phyloP scores from a whole-genome alignment of 345 rosid species.

The Lepidium didymum region DNA sequence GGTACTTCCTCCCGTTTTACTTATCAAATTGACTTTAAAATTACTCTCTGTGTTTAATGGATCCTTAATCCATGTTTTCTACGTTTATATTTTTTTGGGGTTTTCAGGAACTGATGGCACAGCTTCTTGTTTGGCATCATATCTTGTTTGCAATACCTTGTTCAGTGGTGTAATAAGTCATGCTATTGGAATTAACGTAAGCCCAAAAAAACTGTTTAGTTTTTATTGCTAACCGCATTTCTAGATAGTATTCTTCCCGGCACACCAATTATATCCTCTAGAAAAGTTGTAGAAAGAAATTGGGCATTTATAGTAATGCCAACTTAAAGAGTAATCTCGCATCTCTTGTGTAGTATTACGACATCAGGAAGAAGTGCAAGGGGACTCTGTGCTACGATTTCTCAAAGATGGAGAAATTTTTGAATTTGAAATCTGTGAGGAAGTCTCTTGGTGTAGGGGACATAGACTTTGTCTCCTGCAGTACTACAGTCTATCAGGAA shows the following conservation, averaged over 20 bases:
- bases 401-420: slow-evolving; percentile 93
- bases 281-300: background rate
- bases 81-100: background rate
- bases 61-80: background rate
- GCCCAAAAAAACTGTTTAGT: slow-evolving; percentile 6
- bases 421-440: slow-evolving; percentile 62
- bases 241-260: background rate
- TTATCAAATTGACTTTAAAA: background rate
- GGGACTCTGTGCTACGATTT: slow-evolving; percentile 95
- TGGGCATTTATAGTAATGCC: background rate
- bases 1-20: slow-evolving; percentile 37
- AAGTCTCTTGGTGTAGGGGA: slow-evolving; percentile 80
- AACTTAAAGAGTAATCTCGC: background rate
- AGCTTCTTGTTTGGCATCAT: slow-evolving; percentile 86
- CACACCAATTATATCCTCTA: background rate
- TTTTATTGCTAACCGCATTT: background rate
- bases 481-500: slow-evolving; percentile 72
- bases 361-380: slow-evolving; percentile 80
- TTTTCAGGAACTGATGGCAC: slow-evolving; percentile 92
- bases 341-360: slow-evolving; percentile 67
- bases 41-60: background rate
- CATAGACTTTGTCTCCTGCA: slow-evolving; percentile 86
- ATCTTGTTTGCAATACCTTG: slow-evolving; percentile 82
- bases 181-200: slow-evolving; percentile 71
- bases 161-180: slow-evolving; percentile 58